These are phyloP conservation scores for Gnaphalium uliginosum DNA, from an alignment of 129 eudicot genomes.

Conservation along the genomic window DNA sequence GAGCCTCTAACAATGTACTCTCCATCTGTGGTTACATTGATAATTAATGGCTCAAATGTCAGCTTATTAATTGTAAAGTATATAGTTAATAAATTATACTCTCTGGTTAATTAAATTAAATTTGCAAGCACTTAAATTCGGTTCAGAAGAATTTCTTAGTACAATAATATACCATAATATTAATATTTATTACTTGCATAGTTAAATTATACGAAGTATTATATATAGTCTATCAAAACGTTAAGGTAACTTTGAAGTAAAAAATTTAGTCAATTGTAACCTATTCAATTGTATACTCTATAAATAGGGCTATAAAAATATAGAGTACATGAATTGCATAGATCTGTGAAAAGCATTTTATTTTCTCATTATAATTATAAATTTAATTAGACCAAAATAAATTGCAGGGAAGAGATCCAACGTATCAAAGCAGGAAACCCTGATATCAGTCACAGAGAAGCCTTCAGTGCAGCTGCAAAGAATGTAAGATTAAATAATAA, in stretches of 20 bases:
- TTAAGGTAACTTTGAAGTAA: background rate
- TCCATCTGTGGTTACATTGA: constrained; percentile 6
- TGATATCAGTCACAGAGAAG: constrained; percentile 99
- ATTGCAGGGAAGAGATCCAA: constrained; percentile 98
- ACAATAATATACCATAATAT: too few relatives aligned
- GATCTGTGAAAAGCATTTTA: constrained; percentile 5
- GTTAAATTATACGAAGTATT: too few relatives aligned
- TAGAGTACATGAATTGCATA: background rate
- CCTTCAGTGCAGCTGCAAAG: constrained; percentile 99
- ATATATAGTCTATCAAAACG: too few relatives aligned
- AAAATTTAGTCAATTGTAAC: too few relatives aligned
- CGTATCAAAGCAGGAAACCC: constrained; percentile 99
- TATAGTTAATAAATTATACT: constrained; percentile 4
- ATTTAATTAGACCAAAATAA: background rate
- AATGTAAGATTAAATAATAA: constrained; percentile 61
- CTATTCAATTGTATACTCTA: too few relatives aligned
- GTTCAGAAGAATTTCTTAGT: background rate
- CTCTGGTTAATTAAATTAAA: background rate
- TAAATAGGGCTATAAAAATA: too few relatives aligned
- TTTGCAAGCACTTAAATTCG: background rate
- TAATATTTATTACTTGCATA: too few relatives aligned
- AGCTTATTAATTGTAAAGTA: background rate
- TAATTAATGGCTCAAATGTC: constrained; percentile 5
- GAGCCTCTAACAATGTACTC: constrained; percentile 22
- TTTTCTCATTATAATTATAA: too few relatives aligned